phyloP scores from a whole-genome alignment of 2,329 filamentous ascomycete species.

The Coccinonectria pachysandricola region DNA sequence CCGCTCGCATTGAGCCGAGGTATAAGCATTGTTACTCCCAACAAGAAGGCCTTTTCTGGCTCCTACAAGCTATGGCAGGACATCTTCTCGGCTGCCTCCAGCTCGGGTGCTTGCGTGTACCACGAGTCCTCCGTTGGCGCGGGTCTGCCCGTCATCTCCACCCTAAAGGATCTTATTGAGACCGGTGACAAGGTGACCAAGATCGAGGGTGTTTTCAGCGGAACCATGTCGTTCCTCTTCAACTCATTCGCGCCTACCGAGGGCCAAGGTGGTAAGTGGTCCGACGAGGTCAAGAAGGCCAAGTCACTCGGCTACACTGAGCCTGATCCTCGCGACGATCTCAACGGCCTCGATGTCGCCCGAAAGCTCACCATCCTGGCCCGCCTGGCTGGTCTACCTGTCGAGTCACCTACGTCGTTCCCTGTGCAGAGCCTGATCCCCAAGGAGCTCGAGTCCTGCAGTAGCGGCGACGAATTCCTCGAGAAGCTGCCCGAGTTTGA shows the following conservation, averaged over 20 bases:
- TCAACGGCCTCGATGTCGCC: slow-evolving; percentile 86
- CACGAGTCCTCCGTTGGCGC: slow-evolving; percentile 94
- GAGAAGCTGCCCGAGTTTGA: slow-evolving; percentile 72
- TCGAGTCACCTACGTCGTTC: slow-evolving; percentile 79
- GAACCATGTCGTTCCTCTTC: slow-evolving; percentile 97
- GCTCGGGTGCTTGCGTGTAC: slow-evolving; percentile 72
- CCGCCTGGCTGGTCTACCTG: slow-evolving; percentile 67
- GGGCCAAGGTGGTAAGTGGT: slow-evolving; percentile 70
- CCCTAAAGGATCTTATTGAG: slow-evolving; percentile 84
- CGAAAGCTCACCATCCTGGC: slow-evolving; percentile 92
- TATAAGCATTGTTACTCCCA: slow-evolving; percentile 87
- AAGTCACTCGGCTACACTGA: slow-evolving; percentile 91
- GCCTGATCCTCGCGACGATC: slow-evolving; percentile 75
- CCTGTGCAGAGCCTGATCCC: slow-evolving; percentile 92
- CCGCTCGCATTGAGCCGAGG: slow-evolving; percentile 70
- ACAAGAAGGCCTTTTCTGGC: slow-evolving; percentile 95
- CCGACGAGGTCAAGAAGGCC: slow-evolving; percentile 81
- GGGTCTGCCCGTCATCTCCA: slow-evolving; percentile 86
- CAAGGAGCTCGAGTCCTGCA: slow-evolving; percentile 65
- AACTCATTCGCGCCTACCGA: slow-evolving; percentile 86
- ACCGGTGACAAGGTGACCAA: slow-evolving; percentile 86
- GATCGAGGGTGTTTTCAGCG: slow-evolving; percentile 95
- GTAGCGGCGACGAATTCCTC: slow-evolving; percentile 79
- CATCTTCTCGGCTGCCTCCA: slow-evolving; percentile 66
- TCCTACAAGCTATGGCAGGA: slow-evolving; percentile 73